These are phyloP conservation scores for Tetradesmus lagerheimii DNA, from an alignment of 139 green algal species.

Conservation along the genomic window DNA sequence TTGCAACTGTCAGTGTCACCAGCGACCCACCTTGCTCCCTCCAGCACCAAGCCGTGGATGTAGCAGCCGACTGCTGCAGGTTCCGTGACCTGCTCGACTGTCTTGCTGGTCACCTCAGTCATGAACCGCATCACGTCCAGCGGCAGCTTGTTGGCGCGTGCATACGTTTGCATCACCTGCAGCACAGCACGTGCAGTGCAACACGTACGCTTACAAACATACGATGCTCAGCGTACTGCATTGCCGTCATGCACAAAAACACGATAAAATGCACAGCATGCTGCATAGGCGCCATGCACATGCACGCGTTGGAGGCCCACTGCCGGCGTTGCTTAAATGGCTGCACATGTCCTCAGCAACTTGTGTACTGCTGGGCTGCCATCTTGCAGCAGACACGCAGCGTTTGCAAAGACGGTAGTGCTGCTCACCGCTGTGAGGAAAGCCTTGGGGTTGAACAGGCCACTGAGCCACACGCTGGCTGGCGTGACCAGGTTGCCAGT, in stretches of 20 bases:
- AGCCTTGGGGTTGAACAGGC: conserved; percentile 92
- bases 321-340: background rate
- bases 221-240: background rate
- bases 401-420: background rate
- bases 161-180: conserved; percentile 85
- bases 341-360: no score
- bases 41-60: conserved; percentile 83
- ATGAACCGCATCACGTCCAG: conserved; percentile 92
- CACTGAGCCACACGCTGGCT: conserved; percentile 81
- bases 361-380: background rate
- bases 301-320: no score
- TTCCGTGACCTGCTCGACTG: conserved; percentile 72
- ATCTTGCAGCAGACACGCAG: background rate
- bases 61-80: conserved; percentile 76
- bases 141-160: conserved; percentile 83
- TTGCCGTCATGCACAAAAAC: no score
- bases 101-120: conserved; percentile 80
- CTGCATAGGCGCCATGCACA: background rate
- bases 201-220: background rate
- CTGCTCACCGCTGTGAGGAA: conserved; percentile 85
- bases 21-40: conserved; percentile 71
- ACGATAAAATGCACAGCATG: background rate
- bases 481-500: conserved; percentile 71
- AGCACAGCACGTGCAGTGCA: background rate
- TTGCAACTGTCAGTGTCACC: background rate